Percentiles rank a stretch among this genome's conserved stretches.
These are phyloP conservation scores for Populus davidiana DNA, from an alignment of 345 rosid genomes.

Conservation along the genomic window DNA sequence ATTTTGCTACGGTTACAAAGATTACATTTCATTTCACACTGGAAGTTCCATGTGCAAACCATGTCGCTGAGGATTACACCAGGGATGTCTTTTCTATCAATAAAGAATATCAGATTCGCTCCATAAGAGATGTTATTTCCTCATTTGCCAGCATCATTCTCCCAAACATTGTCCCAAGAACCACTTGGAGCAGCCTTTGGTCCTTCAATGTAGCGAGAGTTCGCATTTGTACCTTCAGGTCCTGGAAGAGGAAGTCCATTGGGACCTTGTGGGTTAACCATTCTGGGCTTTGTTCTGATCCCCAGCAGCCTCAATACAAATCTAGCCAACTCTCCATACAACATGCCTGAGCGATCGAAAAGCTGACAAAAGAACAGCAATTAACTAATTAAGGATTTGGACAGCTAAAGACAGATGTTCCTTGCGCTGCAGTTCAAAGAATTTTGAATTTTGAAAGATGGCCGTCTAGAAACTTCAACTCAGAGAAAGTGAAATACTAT, in stretches of 20 bases:
- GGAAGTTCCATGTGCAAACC: not conserved
- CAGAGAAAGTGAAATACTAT: not conserved
- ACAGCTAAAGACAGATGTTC: not conserved
- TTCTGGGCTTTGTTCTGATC: slow-evolving; percentile 53
- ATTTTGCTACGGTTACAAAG: not conserved
- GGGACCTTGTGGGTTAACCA: slow-evolving; percentile 46
- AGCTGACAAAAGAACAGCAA: slow-evolving; percentile 40
- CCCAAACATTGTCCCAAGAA: slow-evolving; percentile 83
- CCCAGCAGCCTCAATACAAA: slow-evolving; percentile 75
- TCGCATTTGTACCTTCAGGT: slow-evolving; percentile 14
- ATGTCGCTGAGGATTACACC: not conserved
- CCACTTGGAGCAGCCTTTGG: slow-evolving; percentile 61
- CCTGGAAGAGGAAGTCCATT: slow-evolving; percentile 51
- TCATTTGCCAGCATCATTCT: slow-evolving; percentile 21
- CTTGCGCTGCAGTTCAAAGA: not conserved
- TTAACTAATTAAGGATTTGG: not conserved
- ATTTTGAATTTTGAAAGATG: not conserved
- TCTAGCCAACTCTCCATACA: slow-evolving; percentile 84
- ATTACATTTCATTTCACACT: not conserved
- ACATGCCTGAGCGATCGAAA: slow-evolving; percentile 67
- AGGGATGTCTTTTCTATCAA: not conserved
- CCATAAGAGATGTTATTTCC: not conserved
- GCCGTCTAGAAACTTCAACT: not conserved
- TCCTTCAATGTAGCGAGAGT: slow-evolving; percentile 55
- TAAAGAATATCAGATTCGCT: not conserved